A percentile compares a stretch with the other conserved stretches of the same genome.
Evolutionary conservation across 352 stramenopile genomes (phyloP).

Genomic region (Thraustochytrium striatum): DNA sequence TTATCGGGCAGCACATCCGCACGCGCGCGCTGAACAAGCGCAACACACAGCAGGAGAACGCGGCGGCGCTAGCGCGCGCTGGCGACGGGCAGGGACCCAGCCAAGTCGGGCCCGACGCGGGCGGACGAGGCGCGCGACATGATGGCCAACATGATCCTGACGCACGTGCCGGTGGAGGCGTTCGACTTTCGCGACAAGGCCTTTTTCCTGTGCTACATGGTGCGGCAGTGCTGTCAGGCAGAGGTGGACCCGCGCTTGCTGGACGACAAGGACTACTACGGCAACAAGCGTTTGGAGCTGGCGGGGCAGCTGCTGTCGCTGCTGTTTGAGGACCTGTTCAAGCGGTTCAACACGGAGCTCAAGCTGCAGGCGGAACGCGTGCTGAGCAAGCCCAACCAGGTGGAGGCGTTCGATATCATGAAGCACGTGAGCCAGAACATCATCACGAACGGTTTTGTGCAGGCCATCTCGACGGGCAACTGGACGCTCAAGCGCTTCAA

Average conservation of each 20-base stretch:
- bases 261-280: slow-evolving; percentile 99
- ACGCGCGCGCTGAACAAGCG: slow-evolving; percentile 13
- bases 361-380: slow-evolving; percentile 66
- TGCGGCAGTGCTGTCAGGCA: slow-evolving; percentile 74
- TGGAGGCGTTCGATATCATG: slow-evolving; percentile 96
- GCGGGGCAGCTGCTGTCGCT: slow-evolving; percentile 94
- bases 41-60: background rate
- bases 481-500: slow-evolving; percentile 99
- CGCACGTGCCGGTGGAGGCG: slow-evolving; percentile 94
- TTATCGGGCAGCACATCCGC: slow-evolving; percentile 93
- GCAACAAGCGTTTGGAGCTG: slow-evolving; percentile 99
- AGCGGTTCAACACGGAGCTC: slow-evolving; percentile 96
- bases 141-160: slow-evolving; percentile 95
- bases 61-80: slow-evolving; percentile 39
- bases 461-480: slow-evolving; percentile 88
- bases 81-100: slow-evolving; percentile 46
- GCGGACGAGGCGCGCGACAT: slow-evolving; percentile 94
- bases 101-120: slow-evolving; percentile 67
- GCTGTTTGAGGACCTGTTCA: slow-evolving; percentile 98
- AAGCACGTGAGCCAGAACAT: slow-evolving; percentile 94
- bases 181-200: slow-evolving; percentile 96
- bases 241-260: slow-evolving; percentile 66
- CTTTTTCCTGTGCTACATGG: slow-evolving; percentile 96
- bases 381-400: slow-evolving; percentile 93
- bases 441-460: slow-evolving; percentile 86